Percentiles rank a stretch among this genome's conserved stretches.
Evolutionary conservation across 2,329 filamentous ascomycete species (phyloP).

Genomic region (Apiospora sp.): DNA sequence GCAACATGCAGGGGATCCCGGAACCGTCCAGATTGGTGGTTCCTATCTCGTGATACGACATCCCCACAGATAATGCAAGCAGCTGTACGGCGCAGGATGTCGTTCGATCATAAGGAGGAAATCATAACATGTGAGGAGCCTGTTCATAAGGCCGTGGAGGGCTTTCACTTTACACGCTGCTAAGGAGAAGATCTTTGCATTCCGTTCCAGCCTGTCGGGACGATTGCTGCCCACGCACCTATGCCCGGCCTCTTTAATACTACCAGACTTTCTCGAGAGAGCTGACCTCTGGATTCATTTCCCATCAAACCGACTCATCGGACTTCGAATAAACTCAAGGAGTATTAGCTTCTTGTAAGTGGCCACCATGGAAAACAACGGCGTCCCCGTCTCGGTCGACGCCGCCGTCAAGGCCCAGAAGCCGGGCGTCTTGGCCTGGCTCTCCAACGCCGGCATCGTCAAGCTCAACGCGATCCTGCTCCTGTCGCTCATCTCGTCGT

Average conservation of each 20-base stretch:
- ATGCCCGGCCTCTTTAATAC: neutral
- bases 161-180: neutral
- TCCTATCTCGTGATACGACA: neutral
- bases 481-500: conserved; percentile 36
- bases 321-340: neutral
- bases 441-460: conserved; percentile 34
- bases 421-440: conserved; percentile 31
- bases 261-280: too few species aligned
- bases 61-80: conserved; percentile 4
- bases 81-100: neutral
- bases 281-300: neutral
- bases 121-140: neutral
- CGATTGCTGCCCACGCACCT: neutral
- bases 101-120: neutral
- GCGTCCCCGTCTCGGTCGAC: conserved; percentile 31
- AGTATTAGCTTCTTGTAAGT: neutral
- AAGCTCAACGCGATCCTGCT: conserved; percentile 35
- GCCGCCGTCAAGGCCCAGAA: conserved; percentile 29
- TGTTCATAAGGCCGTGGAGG: neutral
- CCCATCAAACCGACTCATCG: too few species aligned
- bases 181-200: neutral
- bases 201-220: neutral
- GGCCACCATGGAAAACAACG: neutral
- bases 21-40: neutral
- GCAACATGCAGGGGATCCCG: neutral